A percentile compares a stretch with the other conserved stretches of the same genome.
phyloP scores from a whole-genome alignment of 225 moss, liverwort and hornwort genomes.

The Bryoerythrophyllum caledonicum region DNA sequence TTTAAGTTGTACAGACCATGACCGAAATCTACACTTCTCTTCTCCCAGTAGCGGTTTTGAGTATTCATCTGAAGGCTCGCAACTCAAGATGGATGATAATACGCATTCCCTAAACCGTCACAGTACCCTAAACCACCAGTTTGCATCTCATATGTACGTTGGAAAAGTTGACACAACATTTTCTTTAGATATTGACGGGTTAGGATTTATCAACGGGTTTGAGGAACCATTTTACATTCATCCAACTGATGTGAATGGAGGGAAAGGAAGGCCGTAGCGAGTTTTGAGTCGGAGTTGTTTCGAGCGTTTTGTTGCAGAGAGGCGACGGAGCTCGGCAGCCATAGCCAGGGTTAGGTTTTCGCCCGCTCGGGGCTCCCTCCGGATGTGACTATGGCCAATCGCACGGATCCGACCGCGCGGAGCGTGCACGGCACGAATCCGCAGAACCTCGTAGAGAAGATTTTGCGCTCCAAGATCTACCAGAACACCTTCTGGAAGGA shows the following conservation, averaged over 20 bases:
- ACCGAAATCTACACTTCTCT: too few species aligned
- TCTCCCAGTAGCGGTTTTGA: too few species aligned
- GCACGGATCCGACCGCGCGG: conserved; percentile 97
- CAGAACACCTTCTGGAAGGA: conserved; percentile 99
- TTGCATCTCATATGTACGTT: neutral
- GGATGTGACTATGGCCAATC: conserved; percentile 83
- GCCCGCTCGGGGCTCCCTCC: neutral
- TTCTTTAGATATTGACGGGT: neutral
- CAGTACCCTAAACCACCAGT: neutral
- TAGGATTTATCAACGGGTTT: neutral
- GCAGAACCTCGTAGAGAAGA: conserved; percentile 97
- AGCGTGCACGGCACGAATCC: conserved; percentile 99
- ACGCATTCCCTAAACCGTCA: neutral
- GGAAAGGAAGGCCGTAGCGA: neutral
- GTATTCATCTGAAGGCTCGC: too few species aligned
- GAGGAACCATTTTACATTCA: neutral
- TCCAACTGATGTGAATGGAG: neutral
- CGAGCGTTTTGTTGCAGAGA: neutral
- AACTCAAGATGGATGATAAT: neutral
- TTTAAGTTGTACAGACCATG: too few species aligned
- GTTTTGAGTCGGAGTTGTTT: neutral
- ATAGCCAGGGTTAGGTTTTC: conserved; percentile 36
- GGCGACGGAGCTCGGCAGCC: conserved; percentile 3
- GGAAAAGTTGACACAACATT: accelerated
- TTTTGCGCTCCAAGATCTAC: conserved; percentile 95